Evolutionary conservation across 768 basidiomycete genomes (phyloP).

Genomic region (Neoboletus subvelutipes): DNA sequence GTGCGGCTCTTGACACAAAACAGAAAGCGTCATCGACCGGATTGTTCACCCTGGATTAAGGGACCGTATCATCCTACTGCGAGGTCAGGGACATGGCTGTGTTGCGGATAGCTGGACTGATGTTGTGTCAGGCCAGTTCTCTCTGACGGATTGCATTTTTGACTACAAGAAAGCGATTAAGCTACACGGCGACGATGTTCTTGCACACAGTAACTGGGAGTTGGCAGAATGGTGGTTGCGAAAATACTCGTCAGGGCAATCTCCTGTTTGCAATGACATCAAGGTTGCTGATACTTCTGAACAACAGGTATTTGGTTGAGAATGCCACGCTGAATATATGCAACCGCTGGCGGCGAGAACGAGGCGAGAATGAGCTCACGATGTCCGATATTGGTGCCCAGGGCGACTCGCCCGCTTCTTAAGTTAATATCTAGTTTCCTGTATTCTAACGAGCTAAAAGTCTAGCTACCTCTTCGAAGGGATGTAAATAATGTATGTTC

Average conservation of each 20-base stretch:
- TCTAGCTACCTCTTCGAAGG: neutral
- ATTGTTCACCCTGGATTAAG: conserved; percentile 87
- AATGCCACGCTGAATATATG: conserved; percentile 62
- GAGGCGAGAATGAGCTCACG: conserved; percentile 74
- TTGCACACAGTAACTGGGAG: conserved; percentile 92
- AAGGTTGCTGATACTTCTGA: neutral
- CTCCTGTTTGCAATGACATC: neutral
- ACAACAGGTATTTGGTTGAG: conserved; percentile 73
- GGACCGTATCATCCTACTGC: conserved; percentile 85
- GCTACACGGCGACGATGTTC: conserved; percentile 87
- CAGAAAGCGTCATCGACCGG: conserved; percentile 89
- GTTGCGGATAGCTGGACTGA: conserved; percentile 4
- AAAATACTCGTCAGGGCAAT: conserved; percentile 62
- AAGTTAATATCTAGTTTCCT: conserved; percentile 2
- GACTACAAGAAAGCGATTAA: conserved; percentile 68
- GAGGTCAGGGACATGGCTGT: conserved; percentile 48
- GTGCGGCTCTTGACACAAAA: conserved; percentile 10
- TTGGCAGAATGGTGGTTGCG: conserved; percentile 79
- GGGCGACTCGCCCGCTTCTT: conserved; percentile 31
- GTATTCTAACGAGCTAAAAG: conserved; percentile 6
- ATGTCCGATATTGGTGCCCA: conserved; percentile 49
- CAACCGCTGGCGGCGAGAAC: conserved; percentile 87
- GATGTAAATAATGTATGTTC: conserved; percentile 14
- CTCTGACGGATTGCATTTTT: conserved; percentile 75
- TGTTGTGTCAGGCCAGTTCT: conserved; percentile 61